These are phyloP conservation scores for Lichtheimia corymbifera DNA, from an alignment of 371 early-diverging fungal species.

Conservation along the genomic window DNA sequence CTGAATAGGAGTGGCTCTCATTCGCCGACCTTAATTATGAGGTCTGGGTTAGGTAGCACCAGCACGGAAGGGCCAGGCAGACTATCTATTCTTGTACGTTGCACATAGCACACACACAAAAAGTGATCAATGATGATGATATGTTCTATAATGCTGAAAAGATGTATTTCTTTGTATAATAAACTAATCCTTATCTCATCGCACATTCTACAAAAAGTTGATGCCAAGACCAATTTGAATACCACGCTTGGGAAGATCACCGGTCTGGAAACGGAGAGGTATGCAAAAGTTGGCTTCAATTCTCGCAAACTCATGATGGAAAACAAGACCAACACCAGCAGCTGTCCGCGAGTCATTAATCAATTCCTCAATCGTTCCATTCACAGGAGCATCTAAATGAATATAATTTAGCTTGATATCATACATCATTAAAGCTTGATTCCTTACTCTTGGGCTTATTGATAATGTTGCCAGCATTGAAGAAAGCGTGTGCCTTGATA, in stretches of 20 bases:
- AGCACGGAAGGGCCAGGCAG: no score
- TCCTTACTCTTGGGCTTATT: conserved; percentile 47
- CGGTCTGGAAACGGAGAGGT: conserved; percentile 44
- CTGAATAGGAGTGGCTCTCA: no score
- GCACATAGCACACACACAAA: no score
- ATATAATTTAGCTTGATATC: neutral
- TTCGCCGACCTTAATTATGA: no score
- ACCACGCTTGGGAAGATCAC: conserved; percentile 75
- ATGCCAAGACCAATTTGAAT: conserved; percentile 87
- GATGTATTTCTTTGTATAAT: no score
- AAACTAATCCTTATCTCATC: no score
- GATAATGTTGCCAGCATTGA: conserved; percentile 82
- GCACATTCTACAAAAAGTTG: conserved; percentile 66
- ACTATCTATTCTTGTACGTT: no score
- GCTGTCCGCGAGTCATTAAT: conserved; percentile 62
- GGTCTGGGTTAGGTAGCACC: no score
- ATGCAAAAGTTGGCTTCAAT: conserved; percentile 50
- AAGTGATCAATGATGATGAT: no score
- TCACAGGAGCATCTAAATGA: conserved; percentile 8
- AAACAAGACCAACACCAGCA: conserved; percentile 79
- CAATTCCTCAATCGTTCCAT: conserved; percentile 40
- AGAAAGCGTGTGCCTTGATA: conserved; percentile 83
- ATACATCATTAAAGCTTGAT: neutral
- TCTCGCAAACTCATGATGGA: conserved; percentile 73
- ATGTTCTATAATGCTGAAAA: no score